A percentile compares a stretch with the other conserved stretches of the same genome.
Evolutionary conservation across 2,329 filamentous ascomycete genomes (phyloP).

Genomic region (Pestalotiopsis sp.): DNA sequence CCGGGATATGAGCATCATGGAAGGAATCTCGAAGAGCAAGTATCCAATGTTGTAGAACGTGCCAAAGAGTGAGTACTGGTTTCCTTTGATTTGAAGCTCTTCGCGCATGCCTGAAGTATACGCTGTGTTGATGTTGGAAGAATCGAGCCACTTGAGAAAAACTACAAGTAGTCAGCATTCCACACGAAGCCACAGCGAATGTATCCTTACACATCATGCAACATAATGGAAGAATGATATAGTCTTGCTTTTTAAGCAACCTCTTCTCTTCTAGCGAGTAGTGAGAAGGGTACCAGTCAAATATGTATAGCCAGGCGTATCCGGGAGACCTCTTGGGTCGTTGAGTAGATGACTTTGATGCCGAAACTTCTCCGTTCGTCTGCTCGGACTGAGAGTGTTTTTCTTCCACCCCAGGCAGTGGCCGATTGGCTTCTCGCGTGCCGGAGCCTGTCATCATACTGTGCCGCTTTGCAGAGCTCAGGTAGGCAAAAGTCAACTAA

Average conservation of each 20-base stretch:
- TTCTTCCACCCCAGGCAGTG: neutral
- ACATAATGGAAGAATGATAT: slow-evolving; percentile 35
- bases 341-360: neutral
- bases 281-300: slow-evolving; percentile 15
- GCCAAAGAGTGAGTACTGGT: slow-evolving; percentile 16
- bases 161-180: slow-evolving; percentile 13
- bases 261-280: slow-evolving; percentile 8
- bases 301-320: slow-evolving; percentile 12
- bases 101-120: slow-evolving; percentile 13
- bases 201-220: slow-evolving; percentile 32
- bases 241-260: slow-evolving; percentile 19
- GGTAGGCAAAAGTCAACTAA: neutral
- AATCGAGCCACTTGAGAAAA: slow-evolving; percentile 27
- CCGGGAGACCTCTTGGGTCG: neutral
- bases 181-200: neutral
- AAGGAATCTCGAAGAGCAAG: slow-evolving; percentile 19
- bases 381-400: neutral
- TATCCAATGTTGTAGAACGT: slow-evolving; percentile 19
- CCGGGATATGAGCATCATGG: slow-evolving; percentile 19
- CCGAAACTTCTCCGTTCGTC: neutral
- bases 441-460: neutral
- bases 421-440: neutral
- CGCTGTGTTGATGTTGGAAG: slow-evolving; percentile 12
- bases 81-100: slow-evolving; percentile 9
- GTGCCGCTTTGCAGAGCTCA: neutral